Evolutionary conservation across 2,329 filamentous ascomycete genomes (phyloP).

Genomic region (Aureobasidium vineae): DNA sequence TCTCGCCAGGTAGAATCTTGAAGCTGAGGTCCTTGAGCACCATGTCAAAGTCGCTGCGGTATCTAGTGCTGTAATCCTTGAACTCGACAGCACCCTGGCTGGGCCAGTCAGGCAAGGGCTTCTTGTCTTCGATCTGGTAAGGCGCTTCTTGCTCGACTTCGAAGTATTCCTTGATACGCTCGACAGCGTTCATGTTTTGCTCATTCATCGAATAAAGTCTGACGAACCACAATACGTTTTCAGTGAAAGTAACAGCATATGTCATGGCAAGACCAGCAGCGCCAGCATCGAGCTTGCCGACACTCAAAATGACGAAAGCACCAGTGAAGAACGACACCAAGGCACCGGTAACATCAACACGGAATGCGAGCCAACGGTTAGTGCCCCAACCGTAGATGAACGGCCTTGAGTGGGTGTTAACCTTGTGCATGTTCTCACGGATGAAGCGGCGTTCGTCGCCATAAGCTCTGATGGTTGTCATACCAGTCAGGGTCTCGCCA

Average conservation of each 20-base stretch:
- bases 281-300: slow-evolving; percentile 82
- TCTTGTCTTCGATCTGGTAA: slow-evolving; percentile 71
- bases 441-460: slow-evolving; percentile 93
- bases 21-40: slow-evolving; percentile 83
- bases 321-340: slow-evolving; percentile 92
- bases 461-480: slow-evolving; percentile 96
- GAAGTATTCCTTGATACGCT: slow-evolving; percentile 95
- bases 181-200: slow-evolving; percentile 99
- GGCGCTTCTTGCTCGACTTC: slow-evolving; percentile 92
- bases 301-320: slow-evolving; percentile 80
- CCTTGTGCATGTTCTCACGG: slow-evolving; percentile 79
- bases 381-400: slow-evolving; percentile 97
- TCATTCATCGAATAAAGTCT: slow-evolving; percentile 92
- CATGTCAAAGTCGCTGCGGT: slow-evolving; percentile 80
- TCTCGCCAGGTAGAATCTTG: slow-evolving; percentile 80
- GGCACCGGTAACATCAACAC: slow-evolving; percentile 86
- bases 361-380: slow-evolving; percentile 93
- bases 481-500: slow-evolving; percentile 88
- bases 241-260: slow-evolving; percentile 94
- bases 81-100: slow-evolving; percentile 84
- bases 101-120: slow-evolving; percentile 80
- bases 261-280: slow-evolving; percentile 91
- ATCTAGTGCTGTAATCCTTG: slow-evolving; percentile 81
- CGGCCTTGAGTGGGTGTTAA: slow-evolving; percentile 88
- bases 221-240: slow-evolving; percentile 96